Conservation (phyloP, 192 early-diverging fungal species). For the Podila epigama region DNA sequence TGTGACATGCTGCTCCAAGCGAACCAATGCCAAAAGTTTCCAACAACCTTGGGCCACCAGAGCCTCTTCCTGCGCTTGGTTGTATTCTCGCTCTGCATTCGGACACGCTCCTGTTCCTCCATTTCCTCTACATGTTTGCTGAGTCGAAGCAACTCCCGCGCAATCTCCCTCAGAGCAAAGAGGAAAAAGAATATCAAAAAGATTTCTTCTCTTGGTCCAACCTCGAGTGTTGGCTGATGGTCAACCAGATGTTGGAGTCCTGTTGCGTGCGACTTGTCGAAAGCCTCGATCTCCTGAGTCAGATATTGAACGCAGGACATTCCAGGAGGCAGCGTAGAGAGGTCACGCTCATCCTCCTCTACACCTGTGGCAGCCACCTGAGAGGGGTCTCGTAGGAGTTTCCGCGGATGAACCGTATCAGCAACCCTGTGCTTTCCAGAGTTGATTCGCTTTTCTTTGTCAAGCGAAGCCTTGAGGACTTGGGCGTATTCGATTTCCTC, state of each 20-base stretch:
- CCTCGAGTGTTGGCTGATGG: slow-evolving; percentile 4
- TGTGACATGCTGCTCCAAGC: slow-evolving; percentile 6
- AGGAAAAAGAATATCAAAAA: slow-evolving; percentile 56
- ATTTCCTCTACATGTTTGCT: slow-evolving; percentile 1
- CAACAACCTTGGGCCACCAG: slow-evolving; percentile 21
- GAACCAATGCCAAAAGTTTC: slow-evolving; percentile 11
- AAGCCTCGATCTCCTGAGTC: slow-evolving; percentile 3
- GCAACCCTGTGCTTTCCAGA: not conserved
- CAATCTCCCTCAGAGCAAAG: slow-evolving; percentile 50
- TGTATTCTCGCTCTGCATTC: not conserved
- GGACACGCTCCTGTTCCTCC: not conserved
- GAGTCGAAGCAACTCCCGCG: slow-evolving; percentile 32
- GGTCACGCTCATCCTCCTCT: not conserved
- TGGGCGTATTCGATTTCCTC: slow-evolving; percentile 1
- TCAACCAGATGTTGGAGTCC: slow-evolving; percentile 1
- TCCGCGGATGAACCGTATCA: not conserved
- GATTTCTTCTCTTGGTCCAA: slow-evolving; percentile 44
- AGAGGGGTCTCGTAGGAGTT: not conserved
- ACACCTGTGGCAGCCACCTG: not conserved
- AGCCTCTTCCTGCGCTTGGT: not conserved
- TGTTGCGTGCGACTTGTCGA: slow-evolving; percentile 3
- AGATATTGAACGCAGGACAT: slow-evolving; percentile 15
- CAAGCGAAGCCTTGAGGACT: not conserved
- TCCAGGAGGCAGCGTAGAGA: not conserved
- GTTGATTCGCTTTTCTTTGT: slow-evolving; percentile 3